Percentiles rank a stretch among this genome's conserved stretches.
These are phyloP conservation scores for Spencermartinsiella europaea DNA, from an alignment of 805 yeast species.

Conservation along the genomic window DNA sequence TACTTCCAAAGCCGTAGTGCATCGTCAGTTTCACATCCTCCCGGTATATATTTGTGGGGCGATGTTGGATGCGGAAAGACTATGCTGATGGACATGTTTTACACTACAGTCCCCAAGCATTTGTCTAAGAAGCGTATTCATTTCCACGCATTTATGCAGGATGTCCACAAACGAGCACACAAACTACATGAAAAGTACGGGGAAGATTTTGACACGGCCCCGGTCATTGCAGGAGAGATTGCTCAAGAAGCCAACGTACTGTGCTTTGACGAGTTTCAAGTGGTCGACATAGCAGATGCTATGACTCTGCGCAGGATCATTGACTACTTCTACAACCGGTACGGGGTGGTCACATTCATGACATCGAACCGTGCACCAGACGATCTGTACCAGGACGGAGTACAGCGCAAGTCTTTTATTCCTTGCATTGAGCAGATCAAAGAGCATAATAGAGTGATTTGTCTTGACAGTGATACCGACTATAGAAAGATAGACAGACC, in stretches of 20 bases:
- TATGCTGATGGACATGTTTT: conserved; percentile 95
- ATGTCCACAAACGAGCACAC: conserved; percentile 81
- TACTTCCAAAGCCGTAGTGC: conserved; percentile 17
- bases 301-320: conserved; percentile 82
- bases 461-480: conserved; percentile 86
- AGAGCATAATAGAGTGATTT: conserved; percentile 66
- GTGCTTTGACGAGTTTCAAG: conserved; percentile 97
- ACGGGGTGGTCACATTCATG: conserved; percentile 84
- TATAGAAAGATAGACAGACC: conserved; percentile 88
- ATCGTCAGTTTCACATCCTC: conserved; percentile 40
- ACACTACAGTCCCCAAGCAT: conserved; percentile 72
- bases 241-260: conserved; percentile 70
- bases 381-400: conserved; percentile 88
- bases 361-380: conserved; percentile 95
- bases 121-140: conserved; percentile 78
- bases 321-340: conserved; percentile 70
- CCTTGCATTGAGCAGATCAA: conserved; percentile 87
- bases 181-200: conserved; percentile 61
- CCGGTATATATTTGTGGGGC: conserved; percentile 89
- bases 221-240: conserved; percentile 75
- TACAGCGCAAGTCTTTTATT: conserved; percentile 84
- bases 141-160: conserved; percentile 97
- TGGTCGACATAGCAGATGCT: conserved; percentile 97
- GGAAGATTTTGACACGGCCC: conserved; percentile 76
- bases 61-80: conserved; percentile 99